These are phyloP conservation scores for Cenococcum geophilum DNA, from an alignment of 495 filamentous ascomycete species.

Conservation along the genomic window DNA sequence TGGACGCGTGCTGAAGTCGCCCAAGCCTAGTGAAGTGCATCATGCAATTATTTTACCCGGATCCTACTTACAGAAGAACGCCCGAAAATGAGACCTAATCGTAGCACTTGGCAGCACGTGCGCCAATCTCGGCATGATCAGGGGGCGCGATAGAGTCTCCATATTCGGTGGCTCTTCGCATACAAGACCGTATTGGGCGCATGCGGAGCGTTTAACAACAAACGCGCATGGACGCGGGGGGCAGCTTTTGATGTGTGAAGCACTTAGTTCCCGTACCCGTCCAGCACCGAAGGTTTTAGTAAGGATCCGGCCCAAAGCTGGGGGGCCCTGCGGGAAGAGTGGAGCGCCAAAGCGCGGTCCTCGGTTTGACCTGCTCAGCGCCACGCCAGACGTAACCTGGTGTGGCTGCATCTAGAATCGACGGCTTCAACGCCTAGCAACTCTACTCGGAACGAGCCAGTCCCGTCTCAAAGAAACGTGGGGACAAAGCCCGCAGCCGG, in stretches of 20 bases:
- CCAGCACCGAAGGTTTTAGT: not conserved
- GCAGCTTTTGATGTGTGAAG: not conserved
- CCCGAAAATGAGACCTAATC: not conserved
- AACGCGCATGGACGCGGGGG: not conserved
- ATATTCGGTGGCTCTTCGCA: too few species aligned
- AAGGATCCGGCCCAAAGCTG: not conserved
- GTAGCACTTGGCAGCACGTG: not conserved
- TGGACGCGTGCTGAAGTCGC: not conserved
- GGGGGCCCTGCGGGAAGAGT: not conserved
- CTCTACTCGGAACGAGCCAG: not conserved
- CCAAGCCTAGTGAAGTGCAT: not conserved
- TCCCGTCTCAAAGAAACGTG: not conserved
- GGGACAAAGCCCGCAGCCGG: not conserved
- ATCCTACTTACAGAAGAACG: not conserved
- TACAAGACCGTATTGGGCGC: too few species aligned
- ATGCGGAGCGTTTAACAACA: not conserved
- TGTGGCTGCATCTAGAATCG: not conserved
- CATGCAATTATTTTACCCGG: not conserved
- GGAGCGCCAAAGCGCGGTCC: not conserved
- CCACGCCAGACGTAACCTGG: not conserved
- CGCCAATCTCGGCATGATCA: not conserved
- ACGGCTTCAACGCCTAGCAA: not conserved
- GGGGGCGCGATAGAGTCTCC: not conserved
- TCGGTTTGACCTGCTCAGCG: not conserved
- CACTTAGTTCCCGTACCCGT: not conserved